These are phyloP conservation scores for Candida tunisiensis DNA, from an alignment of 1,139 yeast species.

Conservation along the genomic window DNA sequence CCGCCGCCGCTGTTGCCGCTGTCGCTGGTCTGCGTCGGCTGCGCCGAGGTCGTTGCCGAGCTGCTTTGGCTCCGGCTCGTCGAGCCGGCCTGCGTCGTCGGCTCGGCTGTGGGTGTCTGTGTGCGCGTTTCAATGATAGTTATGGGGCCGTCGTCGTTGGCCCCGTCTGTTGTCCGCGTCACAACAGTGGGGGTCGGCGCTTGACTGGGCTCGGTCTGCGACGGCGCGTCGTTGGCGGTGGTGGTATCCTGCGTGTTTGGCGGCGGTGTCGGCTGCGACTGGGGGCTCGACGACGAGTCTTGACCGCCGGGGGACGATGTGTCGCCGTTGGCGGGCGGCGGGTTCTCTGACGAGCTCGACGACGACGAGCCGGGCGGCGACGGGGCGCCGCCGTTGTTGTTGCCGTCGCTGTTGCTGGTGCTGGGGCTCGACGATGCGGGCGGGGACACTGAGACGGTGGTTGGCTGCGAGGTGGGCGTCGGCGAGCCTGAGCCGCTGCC, in stretches of 20 bases:
- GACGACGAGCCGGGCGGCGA: background rate
- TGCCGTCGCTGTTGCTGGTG: background rate
- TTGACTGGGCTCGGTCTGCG: background rate
- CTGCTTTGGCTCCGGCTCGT: slow-evolving; percentile 1
- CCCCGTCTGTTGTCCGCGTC: background rate
- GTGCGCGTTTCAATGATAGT: too few species aligned
- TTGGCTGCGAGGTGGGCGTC: background rate
- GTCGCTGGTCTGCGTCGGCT: slow-evolving; percentile 1
- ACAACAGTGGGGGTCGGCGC: background rate
- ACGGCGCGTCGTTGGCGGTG: background rate
- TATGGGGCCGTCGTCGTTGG: background rate
- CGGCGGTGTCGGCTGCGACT: background rate
- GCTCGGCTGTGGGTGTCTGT: background rate
- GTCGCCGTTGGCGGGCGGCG: background rate
- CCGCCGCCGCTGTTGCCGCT: slow-evolving; percentile 6
- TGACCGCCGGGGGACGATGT: background rate
- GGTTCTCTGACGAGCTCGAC: too few species aligned
- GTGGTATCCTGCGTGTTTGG: background rate
- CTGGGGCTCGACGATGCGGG: background rate
- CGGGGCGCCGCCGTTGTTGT: background rate
- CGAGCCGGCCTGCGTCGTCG: background rate
- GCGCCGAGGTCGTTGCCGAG: slow-evolving; percentile 2
- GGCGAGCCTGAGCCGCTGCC: too few species aligned
- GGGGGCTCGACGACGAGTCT: background rate
- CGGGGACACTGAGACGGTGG: background rate